Conservation (phyloP, 352 stramenopile species). For the Achlya hypogyna region DNA sequence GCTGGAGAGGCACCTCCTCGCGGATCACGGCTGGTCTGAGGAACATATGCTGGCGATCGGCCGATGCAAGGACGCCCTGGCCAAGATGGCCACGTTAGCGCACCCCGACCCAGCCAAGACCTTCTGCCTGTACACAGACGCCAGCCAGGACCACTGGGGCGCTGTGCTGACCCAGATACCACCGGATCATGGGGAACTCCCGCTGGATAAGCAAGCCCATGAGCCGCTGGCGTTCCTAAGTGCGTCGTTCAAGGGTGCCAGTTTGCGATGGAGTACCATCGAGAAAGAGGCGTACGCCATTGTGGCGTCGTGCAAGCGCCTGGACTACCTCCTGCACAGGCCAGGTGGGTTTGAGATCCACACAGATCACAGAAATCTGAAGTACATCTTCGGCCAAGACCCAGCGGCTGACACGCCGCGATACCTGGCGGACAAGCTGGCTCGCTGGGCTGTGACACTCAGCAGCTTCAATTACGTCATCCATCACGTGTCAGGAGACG, state of each 20-base stretch:
- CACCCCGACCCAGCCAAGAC: conserved; percentile 15
- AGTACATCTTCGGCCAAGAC: conserved; percentile 22
- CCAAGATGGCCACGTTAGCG: conserved; percentile 20
- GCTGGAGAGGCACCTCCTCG: conserved; percentile 8
- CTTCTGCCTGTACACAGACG: conserved; percentile 26
- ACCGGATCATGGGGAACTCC: neutral
- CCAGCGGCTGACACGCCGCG: neutral
- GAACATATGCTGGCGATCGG: conserved; percentile 13
- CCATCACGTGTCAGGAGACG: conserved; percentile 23
- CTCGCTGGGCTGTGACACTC: conserved; percentile 23
- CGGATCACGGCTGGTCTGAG: conserved; percentile 7
- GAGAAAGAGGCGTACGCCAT: conserved; percentile 27
- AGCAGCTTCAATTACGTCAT: conserved; percentile 24
- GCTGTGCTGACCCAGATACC: conserved; percentile 21
- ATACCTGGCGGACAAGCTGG: conserved; percentile 28
- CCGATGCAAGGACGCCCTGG: conserved; percentile 7
- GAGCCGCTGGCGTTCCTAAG: conserved; percentile 24
- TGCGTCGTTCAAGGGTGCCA: conserved; percentile 16
- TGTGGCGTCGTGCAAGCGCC: conserved; percentile 22
- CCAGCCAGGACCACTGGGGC: conserved; percentile 23
- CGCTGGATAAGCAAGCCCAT: conserved; percentile 22
- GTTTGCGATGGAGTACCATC: conserved; percentile 19
- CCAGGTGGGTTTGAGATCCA: conserved; percentile 4
- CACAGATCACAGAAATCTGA: conserved; percentile 25
- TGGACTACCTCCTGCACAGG: conserved; percentile 23